phyloP scores from a whole-genome alignment of 306 rosid species.

The Myrica gale region DNA sequence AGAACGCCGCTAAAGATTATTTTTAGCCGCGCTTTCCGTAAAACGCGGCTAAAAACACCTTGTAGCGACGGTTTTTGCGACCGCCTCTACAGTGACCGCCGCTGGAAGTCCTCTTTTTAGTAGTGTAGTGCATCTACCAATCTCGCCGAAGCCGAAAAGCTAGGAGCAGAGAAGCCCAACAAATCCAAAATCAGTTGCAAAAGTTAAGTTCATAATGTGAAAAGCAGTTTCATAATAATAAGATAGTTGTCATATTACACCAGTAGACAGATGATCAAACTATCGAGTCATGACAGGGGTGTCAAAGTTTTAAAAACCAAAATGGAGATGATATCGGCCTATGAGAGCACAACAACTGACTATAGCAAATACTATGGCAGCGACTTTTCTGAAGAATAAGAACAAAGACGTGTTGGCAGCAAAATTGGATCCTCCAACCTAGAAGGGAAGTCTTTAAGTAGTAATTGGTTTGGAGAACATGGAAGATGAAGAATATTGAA shows the following conservation, averaged over 20 bases:
- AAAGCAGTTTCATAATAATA: conserved; percentile 11
- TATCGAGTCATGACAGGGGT: background rate
- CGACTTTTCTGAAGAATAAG: no score
- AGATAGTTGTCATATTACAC: background rate
- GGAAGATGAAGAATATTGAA: background rate
- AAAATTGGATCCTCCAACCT: background rate
- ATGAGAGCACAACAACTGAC: background rate
- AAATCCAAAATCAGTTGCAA: conserved; percentile 73
- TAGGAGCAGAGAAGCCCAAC: conserved; percentile 58
- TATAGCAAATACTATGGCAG: no score
- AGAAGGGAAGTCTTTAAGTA: background rate
- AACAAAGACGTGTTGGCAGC: background rate
- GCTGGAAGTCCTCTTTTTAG: no score
- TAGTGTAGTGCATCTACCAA: background rate
- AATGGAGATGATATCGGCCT: background rate
- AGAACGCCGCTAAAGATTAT: no score
- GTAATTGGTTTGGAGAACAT: background rate
- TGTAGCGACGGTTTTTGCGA: no score
- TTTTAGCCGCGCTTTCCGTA: no score
- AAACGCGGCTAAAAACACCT: no score
- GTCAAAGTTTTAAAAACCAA: background rate
- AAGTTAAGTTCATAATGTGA: no score
- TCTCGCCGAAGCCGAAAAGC: conserved; percentile 56
- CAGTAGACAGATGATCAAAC: conserved; percentile 8
- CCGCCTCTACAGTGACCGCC: no score